Percentiles rank a stretch among this genome's conserved stretches.
phyloP scores from a whole-genome alignment of 2,329 filamentous ascomycete genomes.

The Neofusicoccum umdonicola region DNA sequence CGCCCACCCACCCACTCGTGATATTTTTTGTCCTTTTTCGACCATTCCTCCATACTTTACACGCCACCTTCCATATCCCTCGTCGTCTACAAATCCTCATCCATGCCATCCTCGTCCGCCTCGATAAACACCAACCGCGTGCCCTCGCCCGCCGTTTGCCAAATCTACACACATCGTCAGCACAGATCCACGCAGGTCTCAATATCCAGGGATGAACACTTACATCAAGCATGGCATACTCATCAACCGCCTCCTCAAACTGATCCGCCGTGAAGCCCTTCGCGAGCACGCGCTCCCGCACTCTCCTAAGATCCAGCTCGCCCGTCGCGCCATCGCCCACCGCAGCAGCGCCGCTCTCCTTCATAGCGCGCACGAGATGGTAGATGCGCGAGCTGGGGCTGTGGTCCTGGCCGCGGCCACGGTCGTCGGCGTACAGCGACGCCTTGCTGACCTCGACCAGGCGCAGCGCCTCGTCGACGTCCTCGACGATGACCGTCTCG shows the following conservation, averaged over 20 bases:
- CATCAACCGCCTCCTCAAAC: conserved; percentile 79
- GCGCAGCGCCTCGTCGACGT: conserved; percentile 91
- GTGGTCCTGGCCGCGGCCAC: conserved; percentile 61
- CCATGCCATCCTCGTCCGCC: conserved; percentile 45
- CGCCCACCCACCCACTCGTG: neutral
- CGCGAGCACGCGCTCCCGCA: conserved; percentile 86
- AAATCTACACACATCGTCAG: conserved; percentile 45
- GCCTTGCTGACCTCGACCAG: conserved; percentile 93
- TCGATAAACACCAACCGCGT: conserved; percentile 56
- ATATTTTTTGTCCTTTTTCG: neutral
- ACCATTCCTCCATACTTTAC: too few relatives aligned
- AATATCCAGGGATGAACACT: conserved; percentile 47
- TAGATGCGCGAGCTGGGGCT: conserved; percentile 90
- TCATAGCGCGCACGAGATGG: conserved; percentile 85
- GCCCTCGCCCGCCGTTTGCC: conserved; percentile 56
- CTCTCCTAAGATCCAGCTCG: conserved; percentile 82
- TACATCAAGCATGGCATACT: conserved; percentile 86
- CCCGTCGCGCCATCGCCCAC: conserved; percentile 70
- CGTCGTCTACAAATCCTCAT: conserved; percentile 21
- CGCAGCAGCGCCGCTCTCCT: conserved; percentile 76
- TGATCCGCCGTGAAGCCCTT: conserved; percentile 97
- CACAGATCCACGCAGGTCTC: neutral
- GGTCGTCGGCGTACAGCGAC: conserved; percentile 72
- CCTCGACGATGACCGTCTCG: conserved; percentile 78
- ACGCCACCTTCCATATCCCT: neutral